Evolutionary conservation across 1,284 basidiomycete genomes (phyloP).

Genomic region (Cryptococcus wingfieldii): DNA sequence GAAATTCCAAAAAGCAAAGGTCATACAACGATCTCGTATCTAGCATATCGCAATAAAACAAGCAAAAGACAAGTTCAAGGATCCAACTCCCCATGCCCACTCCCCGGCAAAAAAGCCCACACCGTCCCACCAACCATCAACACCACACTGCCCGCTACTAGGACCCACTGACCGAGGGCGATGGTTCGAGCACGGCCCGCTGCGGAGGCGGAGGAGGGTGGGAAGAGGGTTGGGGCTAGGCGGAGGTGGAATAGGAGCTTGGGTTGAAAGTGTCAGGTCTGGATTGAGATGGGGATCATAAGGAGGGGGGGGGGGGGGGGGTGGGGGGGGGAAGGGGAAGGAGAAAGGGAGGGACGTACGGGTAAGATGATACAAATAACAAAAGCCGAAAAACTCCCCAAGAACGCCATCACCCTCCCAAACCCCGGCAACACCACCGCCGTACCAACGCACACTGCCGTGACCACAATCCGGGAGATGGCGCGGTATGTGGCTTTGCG

Average conservation of each 20-base stretch:
- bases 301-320: not conserved
- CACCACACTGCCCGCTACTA: constrained; percentile 58
- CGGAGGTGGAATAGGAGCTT: constrained; percentile 44
- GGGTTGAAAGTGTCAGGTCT: too few relatives aligned
- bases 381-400: constrained; percentile 83
- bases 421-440: constrained; percentile 45
- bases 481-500: constrained; percentile 28
- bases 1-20: too few relatives aligned
- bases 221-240: constrained; percentile 25
- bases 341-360: constrained; percentile 45
- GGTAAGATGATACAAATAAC: constrained; percentile 77
- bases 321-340: not conserved
- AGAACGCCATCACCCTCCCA: constrained; percentile 80
- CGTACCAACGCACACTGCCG: constrained; percentile 28
- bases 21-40: too few relatives aligned
- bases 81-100: constrained; percentile 25
- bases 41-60: too few relatives aligned
- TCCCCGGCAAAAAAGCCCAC: constrained; percentile 58
- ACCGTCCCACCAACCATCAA: constrained; percentile 77
- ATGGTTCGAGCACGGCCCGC: constrained; percentile 23
- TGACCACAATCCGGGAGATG: constrained; percentile 35
- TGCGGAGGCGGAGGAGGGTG: constrained; percentile 36
- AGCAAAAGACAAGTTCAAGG: not conserved
- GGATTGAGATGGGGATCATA: not conserved
- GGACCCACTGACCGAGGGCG: constrained; percentile 54